A percentile compares a stretch with the other conserved stretches of the same genome.
phyloP scores from a whole-genome alignment of 1,284 basidiomycete species.

The Bondarzewia mesenterica region DNA sequence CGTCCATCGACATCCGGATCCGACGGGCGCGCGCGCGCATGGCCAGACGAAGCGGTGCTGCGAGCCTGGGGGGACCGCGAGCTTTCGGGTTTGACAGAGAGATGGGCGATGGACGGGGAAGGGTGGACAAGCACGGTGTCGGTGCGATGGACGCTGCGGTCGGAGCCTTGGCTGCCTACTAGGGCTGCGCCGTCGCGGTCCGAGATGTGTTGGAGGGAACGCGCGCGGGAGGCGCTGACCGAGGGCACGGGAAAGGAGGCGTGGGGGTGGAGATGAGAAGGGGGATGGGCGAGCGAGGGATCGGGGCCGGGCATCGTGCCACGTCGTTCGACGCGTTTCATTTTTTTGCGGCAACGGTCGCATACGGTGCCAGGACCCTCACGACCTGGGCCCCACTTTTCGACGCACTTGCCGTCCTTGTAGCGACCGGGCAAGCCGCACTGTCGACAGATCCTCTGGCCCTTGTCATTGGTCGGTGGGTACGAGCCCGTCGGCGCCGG shows the following conservation, averaged over 20 bases:
- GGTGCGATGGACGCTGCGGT: too few relatives aligned
- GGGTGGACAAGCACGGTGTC: too few relatives aligned
- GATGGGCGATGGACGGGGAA: too few relatives aligned
- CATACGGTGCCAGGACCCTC: conserved; percentile 78
- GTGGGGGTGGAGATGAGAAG: conserved; percentile 12
- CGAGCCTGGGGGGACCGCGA: too few relatives aligned
- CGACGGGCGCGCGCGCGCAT: too few relatives aligned
- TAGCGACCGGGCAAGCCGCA: conserved; percentile 63
- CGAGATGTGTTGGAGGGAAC: too few relatives aligned
- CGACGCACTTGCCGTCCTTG: conserved; percentile 79
- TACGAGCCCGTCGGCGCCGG: conserved; percentile 26
- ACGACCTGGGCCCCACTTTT: conserved; percentile 82
- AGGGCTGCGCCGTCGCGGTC: too few relatives aligned
- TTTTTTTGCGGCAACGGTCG: conserved; percentile 79
- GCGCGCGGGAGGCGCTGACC: too few relatives aligned
- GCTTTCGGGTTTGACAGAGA: too few relatives aligned
- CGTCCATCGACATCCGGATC: too few relatives aligned
- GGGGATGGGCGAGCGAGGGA: conserved; percentile 30
- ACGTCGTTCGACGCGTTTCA: conserved; percentile 74
- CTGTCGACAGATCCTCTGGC: conserved; percentile 68
- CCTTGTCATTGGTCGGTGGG: conserved; percentile 51
- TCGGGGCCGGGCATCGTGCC: conserved; percentile 39
- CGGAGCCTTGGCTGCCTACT: too few relatives aligned
- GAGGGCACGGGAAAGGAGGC: conserved; percentile 21
- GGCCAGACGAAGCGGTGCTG: too few relatives aligned